These are phyloP conservation scores for Clarireedia monteithiana DNA, from an alignment of 2,329 filamentous ascomycete genomes.

Conservation along the genomic window DNA sequence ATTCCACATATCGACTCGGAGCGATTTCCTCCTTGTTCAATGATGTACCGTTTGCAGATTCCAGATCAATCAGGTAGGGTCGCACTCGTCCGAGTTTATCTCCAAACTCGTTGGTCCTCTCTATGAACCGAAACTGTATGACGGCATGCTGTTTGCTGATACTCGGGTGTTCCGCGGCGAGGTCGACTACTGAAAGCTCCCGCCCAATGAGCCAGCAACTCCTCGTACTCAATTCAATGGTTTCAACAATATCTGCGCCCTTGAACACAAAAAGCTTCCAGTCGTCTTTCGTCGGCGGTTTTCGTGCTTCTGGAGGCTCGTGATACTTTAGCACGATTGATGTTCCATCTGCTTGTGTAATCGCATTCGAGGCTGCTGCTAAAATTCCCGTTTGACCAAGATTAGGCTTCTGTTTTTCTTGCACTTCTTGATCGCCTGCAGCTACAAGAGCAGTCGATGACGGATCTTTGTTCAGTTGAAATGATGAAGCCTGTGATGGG, in stretches of 20 bases:
- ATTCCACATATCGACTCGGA: conserved; percentile 72
- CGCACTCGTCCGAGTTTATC: conserved; percentile 72
- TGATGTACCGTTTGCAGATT: conserved; percentile 83
- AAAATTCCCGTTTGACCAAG: conserved; percentile 72
- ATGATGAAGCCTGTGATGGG: conserved; percentile 52
- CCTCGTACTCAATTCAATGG: conserved; percentile 64
- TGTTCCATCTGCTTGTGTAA: conserved; percentile 64
- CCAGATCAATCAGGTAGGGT: conserved; percentile 88
- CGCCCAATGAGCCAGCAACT: conserved; percentile 90
- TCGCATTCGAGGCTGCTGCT: conserved; percentile 77
- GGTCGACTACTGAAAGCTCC: conserved; percentile 72
- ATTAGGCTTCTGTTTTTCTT: conserved; percentile 82
- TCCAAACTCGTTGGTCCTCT: conserved; percentile 78
- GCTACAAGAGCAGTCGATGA: conserved; percentile 19
- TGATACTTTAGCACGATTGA: conserved; percentile 87
- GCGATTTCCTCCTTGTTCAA: conserved; percentile 72
- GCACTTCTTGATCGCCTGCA: conserved; percentile 35
- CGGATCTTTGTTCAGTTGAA: conserved; percentile 44
- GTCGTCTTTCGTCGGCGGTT: conserved; percentile 66
- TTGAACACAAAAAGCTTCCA: conserved; percentile 97
- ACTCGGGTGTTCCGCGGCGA: conserved; percentile 81
- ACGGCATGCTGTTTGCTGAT: conserved; percentile 94
- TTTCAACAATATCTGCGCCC: conserved; percentile 69
- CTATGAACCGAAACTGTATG: conserved; percentile 81
- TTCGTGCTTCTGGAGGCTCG: conserved; percentile 87